Base-by-base conservation (phyloP, 805 yeast species). In the Candida chilensis region DNA sequence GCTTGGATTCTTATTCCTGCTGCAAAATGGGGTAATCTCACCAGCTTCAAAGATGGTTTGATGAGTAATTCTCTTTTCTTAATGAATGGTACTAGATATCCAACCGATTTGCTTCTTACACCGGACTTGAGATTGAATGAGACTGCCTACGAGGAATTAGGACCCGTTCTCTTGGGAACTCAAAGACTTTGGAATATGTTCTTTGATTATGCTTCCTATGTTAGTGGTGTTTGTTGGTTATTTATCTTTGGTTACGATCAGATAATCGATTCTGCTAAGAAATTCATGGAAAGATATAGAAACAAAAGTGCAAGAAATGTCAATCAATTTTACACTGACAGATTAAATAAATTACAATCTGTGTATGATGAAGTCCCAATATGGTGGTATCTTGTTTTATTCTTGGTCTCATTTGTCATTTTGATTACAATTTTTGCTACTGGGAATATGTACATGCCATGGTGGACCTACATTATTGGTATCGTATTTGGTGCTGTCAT, bases 151-250 rank as follows among this genome's bases (percentile, higher is more conserved):
- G 59, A 50, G 16, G 17, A 37, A 2, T 52, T 54, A 35, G 76
- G 75, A 0, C 70, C 71, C 2, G 61, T 65, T 4, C 50, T 60
- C 32, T 42, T 66, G 28, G 74, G 74, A 0, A 57, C 68, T 4
- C 74, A 68, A 41, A 47, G 71, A 30, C 59, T 65, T 2, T 63
- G 72, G 65, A 64, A 64, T 40, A 65, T 66, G 41, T 67, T 69
- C 32, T 69, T 68, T 37, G 75, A 68, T 38, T 69, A 65, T 37
- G 74, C 74, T 2, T 70, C 74, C 0, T 69, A 68, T 37, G 42
- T 60, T 2, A 60, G 71, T 38, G 74, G 74, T 1, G 39, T 67
- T 4, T 47, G 55, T 1, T 68, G 74, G 73, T 60, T 68, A 17
- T 39, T 53, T 5, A 36, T 54, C 4, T n/a, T n/a, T n/a, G n/a